Percentiles rank a stretch among this genome's conserved stretches.
Conservation (phyloP, 2,329 filamentous ascomycete genomes). For the Monilinia vaccinii-corymbosi region DNA sequence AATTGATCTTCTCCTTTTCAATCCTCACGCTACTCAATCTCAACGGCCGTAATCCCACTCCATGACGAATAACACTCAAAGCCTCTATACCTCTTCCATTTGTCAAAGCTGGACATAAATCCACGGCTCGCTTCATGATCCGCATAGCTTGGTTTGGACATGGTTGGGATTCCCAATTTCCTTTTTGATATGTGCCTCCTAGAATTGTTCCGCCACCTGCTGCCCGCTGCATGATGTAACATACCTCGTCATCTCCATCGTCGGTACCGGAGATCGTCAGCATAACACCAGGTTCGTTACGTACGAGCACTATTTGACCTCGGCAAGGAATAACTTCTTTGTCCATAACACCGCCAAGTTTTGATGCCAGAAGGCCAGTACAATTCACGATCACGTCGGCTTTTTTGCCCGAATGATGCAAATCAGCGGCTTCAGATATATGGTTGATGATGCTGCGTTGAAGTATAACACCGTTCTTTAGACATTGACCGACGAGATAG, state of each 20-base stretch:
- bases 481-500: conserved; percentile 74
- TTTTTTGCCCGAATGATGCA: conserved; percentile 47
- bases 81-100: conserved; percentile 51
- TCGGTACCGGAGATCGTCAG: conserved; percentile 51
- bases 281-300: conserved; percentile 56
- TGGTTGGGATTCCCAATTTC: conserved; percentile 53
- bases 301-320: conserved; percentile 65
- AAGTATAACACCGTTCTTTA: conserved; percentile 61
- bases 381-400: conserved; percentile 75
- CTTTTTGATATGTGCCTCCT: conserved; percentile 57
- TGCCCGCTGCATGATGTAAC: conserved; percentile 61
- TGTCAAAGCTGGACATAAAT: conserved; percentile 45
- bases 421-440: conserved; percentile 56
- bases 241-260: conserved; percentile 52
- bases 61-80: conserved; percentile 55
- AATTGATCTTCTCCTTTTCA: conserved; percentile 50
- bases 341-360: conserved; percentile 76
- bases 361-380: conserved; percentile 66
- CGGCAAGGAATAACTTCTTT: conserved; percentile 62
- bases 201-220: conserved; percentile 58
- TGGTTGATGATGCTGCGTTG: conserved; percentile 57
- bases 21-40: conserved; percentile 51
- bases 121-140: conserved; percentile 59
- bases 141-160: conserved; percentile 54
- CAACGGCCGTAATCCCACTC: conserved; percentile 57